Evolutionary conservation across 208 protist genomes (phyloP).

Genomic region (Trypanosoma cruzi): DNA sequence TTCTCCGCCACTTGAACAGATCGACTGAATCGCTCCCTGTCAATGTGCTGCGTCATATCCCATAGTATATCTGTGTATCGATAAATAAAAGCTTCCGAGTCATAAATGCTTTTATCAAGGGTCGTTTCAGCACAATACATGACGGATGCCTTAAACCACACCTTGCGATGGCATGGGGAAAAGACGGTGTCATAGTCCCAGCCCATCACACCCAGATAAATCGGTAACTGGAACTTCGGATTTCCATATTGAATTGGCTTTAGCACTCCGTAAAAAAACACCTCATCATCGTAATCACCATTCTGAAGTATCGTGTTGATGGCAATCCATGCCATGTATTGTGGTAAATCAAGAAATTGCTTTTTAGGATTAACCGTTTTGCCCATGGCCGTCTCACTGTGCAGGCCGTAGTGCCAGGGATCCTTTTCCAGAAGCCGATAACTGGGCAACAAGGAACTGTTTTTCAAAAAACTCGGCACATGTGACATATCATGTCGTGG

Average conservation of each 20-base stretch:
- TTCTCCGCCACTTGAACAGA: slow-evolving; percentile 19
- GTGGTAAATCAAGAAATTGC: slow-evolving; percentile 26
- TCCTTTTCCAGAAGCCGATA: slow-evolving; percentile 23
- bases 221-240: not conserved
- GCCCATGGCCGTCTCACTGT: not conserved
- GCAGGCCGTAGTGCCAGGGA: slow-evolving; percentile 4
- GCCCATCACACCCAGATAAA: slow-evolving; percentile 25
- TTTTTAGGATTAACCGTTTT: not conserved
- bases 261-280: slow-evolving; percentile 29
- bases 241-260: too few species aligned
- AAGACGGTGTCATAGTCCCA: slow-evolving; percentile 44
- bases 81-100: not conserved
- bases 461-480: slow-evolving; percentile 28
- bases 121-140: slow-evolving; percentile 36
- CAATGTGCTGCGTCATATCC: slow-evolving; percentile 15
- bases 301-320: slow-evolving; percentile 36
- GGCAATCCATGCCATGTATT: slow-evolving; percentile 36
- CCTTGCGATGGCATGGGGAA: slow-evolving; percentile 27
- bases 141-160: slow-evolving; percentile 17
- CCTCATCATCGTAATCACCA: slow-evolving; percentile 43
- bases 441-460: slow-evolving; percentile 10
- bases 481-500: slow-evolving; percentile 17
- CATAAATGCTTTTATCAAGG: slow-evolving; percentile 30
- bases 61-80: slow-evolving; percentile 21
- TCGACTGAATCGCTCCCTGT: slow-evolving; percentile 9